These are phyloP conservation scores for Trematosphaeria pertusa DNA, from an alignment of 2,329 filamentous ascomycete genomes.

Conservation along the genomic window DNA sequence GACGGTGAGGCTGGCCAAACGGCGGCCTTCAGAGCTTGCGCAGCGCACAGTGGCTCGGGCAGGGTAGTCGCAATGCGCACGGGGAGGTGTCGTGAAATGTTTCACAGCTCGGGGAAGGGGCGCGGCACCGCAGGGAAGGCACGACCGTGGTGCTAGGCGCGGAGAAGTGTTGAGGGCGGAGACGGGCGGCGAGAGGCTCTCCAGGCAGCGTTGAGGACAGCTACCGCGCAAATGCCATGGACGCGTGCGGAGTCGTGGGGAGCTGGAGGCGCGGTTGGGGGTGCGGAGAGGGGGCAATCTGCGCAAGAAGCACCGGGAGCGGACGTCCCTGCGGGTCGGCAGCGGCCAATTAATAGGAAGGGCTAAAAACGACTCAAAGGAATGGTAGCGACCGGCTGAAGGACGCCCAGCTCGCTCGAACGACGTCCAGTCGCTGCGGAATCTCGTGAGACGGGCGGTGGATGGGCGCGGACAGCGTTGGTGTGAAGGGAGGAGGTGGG, in stretches of 20 bases:
- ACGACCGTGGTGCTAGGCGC: constrained; percentile 4
- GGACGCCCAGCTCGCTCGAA: constrained; percentile 21
- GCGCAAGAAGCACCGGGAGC: constrained; percentile 34
- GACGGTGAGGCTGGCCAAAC: constrained; percentile 10
- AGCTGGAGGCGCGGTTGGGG: constrained; percentile 19
- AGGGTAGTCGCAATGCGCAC: neutral
- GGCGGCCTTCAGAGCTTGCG: constrained; percentile 10
- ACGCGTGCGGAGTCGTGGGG: constrained; percentile 12
- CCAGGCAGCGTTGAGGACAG: constrained; percentile 3
- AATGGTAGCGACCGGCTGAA: constrained; percentile 25
- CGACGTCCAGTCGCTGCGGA: constrained; percentile 28
- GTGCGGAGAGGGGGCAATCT: constrained; percentile 33
- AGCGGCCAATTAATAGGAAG: constrained; percentile 27
- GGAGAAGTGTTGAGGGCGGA: constrained; percentile 1
- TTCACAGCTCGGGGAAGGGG: constrained; percentile 15
- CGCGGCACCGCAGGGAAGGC: constrained; percentile 11
- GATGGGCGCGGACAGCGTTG: constrained; percentile 24
- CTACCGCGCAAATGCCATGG: constrained; percentile 22
- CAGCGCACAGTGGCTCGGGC: constrained; percentile 2
- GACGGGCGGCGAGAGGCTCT: neutral
- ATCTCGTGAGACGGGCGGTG: constrained; percentile 26
- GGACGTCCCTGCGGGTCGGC: constrained; percentile 34
- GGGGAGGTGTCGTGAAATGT: constrained; percentile 11
- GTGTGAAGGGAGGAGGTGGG: constrained; percentile 26
- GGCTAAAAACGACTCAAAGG: constrained; percentile 26